Base-by-base conservation (phyloP, 2,329 filamentous ascomycete genomes). In the Ophiostoma himal-ulmi region DNA sequence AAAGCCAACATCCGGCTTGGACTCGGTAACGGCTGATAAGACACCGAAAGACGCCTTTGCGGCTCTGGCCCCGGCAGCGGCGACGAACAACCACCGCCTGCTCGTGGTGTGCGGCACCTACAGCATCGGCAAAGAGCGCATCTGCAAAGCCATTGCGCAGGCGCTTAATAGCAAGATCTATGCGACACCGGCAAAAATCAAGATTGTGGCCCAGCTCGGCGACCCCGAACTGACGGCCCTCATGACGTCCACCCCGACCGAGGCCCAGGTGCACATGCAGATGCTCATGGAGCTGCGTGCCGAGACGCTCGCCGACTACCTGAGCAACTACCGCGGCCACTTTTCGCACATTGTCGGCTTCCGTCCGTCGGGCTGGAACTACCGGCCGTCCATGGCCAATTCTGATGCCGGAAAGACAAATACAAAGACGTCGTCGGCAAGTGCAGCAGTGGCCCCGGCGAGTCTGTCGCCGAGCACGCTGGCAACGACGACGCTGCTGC, bases 211-310 rank as follows among this genome's bases (percentile, higher is more conserved):
- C 30, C 93, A 93, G 74, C 86, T 99, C 0, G 93, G 93, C 77
- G 94, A 98, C 77, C 84, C 90, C 0, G 94, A 97, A 76, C 85
- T 99, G 5, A 83, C 89, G 36, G 84, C 86, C 0, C 85, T 93
- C 4, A 85, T 99, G 76, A 99, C 95, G 0, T 84, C 85, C 8
- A 83, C 97, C 77, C 93, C 95, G 0, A 82, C 86, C 30, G 91
- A 92, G 75, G 95, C 95, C 0, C 94, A 98, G 79, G 93, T 99
- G 0, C 95, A 99, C 80, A 97, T 99, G 94, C 96, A 97, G 75
- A 93, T 91, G 76, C 84, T 99, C 11, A 95, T 95, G 84, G 94
- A 98, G 79, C 93, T 99, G 74, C 89, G 93, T 36, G 89, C 93
- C 44, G 94, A 97, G 74, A 97, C 94, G 0, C 84, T 99, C 0